phyloP scores from a whole-genome alignment of 2,329 filamentous ascomycete genomes.

The Alternaria sp. region DNA sequence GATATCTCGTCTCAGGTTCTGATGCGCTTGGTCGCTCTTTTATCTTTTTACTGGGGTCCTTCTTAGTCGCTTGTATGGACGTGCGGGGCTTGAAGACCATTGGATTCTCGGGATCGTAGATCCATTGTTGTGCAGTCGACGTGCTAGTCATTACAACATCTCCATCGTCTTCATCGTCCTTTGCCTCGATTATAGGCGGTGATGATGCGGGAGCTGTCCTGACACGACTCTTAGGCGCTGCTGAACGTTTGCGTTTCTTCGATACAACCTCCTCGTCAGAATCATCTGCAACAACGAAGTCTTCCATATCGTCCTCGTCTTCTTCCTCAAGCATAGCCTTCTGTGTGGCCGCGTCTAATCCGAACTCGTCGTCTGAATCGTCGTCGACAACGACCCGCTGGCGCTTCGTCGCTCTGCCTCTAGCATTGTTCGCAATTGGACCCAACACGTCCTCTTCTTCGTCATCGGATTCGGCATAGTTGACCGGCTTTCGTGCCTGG shows the following conservation, averaged over 20 bases:
- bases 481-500: slow-evolving; percentile 71
- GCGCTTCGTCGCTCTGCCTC: slow-evolving; percentile 62
- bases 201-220: slow-evolving; percentile 59
- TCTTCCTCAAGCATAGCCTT: slow-evolving; percentile 65
- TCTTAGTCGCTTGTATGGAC: slow-evolving; percentile 40
- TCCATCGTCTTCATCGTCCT: slow-evolving; percentile 62
- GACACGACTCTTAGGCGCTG: slow-evolving; percentile 69
- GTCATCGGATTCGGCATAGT: slow-evolving; percentile 81
- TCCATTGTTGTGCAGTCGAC: slow-evolving; percentile 86
- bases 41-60: slow-evolving; percentile 38
- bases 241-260: slow-evolving; percentile 74
- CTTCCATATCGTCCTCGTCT: slow-evolving; percentile 80
- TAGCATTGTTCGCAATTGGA: slow-evolving; percentile 57
- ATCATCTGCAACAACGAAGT: slow-evolving; percentile 88
- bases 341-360: slow-evolving; percentile 64
- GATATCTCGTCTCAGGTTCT: slow-evolving; percentile 85
- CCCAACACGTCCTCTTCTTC: slow-evolving; percentile 74
- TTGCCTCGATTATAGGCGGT: slow-evolving; percentile 46
- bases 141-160: slow-evolving; percentile 64
- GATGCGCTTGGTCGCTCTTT: slow-evolving; percentile 76
- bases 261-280: slow-evolving; percentile 73
- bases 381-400: slow-evolving; percentile 70
- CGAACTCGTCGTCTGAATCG: slow-evolving; percentile 72
- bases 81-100: slow-evolving; percentile 60
- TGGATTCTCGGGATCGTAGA: slow-evolving; percentile 69